Evolutionary conservation across 2,329 filamentous ascomycete genomes (phyloP).

Genomic region (Aspergillus puulaauensis): DNA sequence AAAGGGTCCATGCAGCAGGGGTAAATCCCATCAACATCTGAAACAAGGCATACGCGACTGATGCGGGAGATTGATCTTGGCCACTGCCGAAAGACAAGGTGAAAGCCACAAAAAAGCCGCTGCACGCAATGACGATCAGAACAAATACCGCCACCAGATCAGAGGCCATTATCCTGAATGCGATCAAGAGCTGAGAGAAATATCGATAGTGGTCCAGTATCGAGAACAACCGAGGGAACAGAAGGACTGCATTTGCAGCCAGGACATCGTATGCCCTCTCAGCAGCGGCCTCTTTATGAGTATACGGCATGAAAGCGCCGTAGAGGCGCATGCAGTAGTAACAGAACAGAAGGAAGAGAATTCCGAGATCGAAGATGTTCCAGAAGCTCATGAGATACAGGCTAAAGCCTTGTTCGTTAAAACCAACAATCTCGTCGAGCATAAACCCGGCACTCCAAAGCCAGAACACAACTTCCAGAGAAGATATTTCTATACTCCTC

Average conservation of each 20-base stretch:
- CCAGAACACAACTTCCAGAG: slow-evolving; percentile 88
- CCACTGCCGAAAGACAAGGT: slow-evolving; percentile 72
- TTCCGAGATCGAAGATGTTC: slow-evolving; percentile 93
- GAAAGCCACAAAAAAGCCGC: slow-evolving; percentile 94
- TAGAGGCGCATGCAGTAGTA: slow-evolving; percentile 91
- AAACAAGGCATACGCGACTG: slow-evolving; percentile 86
- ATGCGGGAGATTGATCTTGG: slow-evolving; percentile 61
- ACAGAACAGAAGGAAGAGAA: slow-evolving; percentile 77
- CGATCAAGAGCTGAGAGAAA: slow-evolving; percentile 91
- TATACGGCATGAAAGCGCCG: slow-evolving; percentile 77
- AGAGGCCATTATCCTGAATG: slow-evolving; percentile 89
- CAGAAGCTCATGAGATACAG: slow-evolving; percentile 97
- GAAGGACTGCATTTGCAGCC: slow-evolving; percentile 82
- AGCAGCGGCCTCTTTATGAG: slow-evolving; percentile 67
- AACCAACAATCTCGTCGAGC: slow-evolving; percentile 92
- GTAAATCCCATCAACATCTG: slow-evolving; percentile 96
- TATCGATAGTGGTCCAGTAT: slow-evolving; percentile 93
- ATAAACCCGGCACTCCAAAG: slow-evolving; percentile 97
- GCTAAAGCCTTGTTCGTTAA: slow-evolving; percentile 94
- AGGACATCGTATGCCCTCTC: slow-evolving; percentile 91
- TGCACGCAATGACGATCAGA: slow-evolving; percentile 82
- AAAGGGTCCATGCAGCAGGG: slow-evolving; percentile 87
- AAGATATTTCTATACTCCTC: slow-evolving; percentile 76
- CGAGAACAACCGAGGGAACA: slow-evolving; percentile 89
- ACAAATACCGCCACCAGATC: slow-evolving; percentile 83